Evolutionary conservation across 495 filamentous ascomycete species (phyloP).

Genomic region (Penicillium mononematosum): DNA sequence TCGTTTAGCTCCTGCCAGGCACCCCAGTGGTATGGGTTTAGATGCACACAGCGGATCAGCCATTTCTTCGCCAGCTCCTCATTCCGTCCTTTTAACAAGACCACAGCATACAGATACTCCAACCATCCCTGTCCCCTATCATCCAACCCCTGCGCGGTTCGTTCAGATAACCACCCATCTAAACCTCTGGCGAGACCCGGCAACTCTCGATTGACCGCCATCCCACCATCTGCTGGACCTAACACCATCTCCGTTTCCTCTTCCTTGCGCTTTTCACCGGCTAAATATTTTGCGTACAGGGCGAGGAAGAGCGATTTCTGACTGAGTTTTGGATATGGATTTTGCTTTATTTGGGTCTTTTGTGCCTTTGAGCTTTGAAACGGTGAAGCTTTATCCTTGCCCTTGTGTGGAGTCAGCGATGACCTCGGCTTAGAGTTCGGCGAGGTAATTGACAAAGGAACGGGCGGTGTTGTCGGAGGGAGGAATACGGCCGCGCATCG

Average conservation of each 20-base stretch:
- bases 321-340: conserved; percentile 60
- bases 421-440: conserved; percentile 42
- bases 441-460: conserved; percentile 53
- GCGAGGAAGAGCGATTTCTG: conserved; percentile 91
- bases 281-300: conserved; percentile 86
- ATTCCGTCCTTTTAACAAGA: conserved; percentile 87
- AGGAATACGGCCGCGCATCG: conserved; percentile 90
- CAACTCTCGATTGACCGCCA: conserved; percentile 80
- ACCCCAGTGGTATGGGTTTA: conserved; percentile 93
- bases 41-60: conserved; percentile 78
- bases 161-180: conserved; percentile 71
- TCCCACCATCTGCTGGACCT: conserved; percentile 84
- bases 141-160: conserved; percentile 54
- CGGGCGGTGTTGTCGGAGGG: conserved; percentile 65
- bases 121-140: conserved; percentile 83
- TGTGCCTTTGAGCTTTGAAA: conserved; percentile 29
- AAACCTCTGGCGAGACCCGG: conserved; percentile 69
- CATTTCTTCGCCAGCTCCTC: conserved; percentile 78
- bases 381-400: conserved; percentile 53
- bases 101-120: conserved; percentile 92
- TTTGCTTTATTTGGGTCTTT: conserved; percentile 30
- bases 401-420: conserved; percentile 46
- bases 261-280: conserved; percentile 93
- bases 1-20: conserved; percentile 87
- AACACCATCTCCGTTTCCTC: conserved; percentile 98